Percentiles rank a stretch among this genome's conserved stretches.
Evolutionary conservation across 345 rosid species (phyloP).

Genomic region (Bruguiera parviflora): DNA sequence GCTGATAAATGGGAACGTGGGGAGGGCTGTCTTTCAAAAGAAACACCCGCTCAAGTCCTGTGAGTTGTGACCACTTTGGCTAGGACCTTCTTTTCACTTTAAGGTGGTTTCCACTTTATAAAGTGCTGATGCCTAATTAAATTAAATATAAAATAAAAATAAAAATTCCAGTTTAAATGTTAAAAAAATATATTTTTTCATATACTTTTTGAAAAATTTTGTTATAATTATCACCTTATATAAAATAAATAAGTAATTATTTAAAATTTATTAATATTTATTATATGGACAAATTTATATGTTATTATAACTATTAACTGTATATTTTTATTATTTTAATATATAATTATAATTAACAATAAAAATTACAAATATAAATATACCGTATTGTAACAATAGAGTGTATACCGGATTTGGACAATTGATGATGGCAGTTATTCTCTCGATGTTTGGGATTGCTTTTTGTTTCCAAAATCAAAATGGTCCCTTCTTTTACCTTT

Average conservation of each 20-base stretch:
- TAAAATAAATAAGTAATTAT: too few species aligned
- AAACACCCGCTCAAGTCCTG: constrained; percentile 51
- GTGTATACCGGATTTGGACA: constrained; percentile 10
- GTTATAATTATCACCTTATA: too few species aligned
- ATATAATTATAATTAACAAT: too few species aligned
- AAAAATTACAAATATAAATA: too few species aligned
- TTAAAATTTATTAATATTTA: too few species aligned
- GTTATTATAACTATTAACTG: too few species aligned
- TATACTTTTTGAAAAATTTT: too few species aligned
- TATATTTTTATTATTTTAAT: too few species aligned
- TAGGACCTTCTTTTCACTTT: constrained; percentile 30
- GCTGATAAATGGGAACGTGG: constrained; percentile 52
- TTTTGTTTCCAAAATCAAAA: constrained; percentile 26
- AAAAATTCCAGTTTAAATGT: too few species aligned
- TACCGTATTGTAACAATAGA: too few species aligned
- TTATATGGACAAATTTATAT: too few species aligned
- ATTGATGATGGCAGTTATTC: constrained; percentile 12
- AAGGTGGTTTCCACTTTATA: constrained; percentile 19
- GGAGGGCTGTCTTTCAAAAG: constrained; percentile 39
- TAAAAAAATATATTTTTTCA: too few species aligned
- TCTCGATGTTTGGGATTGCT: constrained; percentile 12
- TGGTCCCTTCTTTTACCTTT: constrained; percentile 21
- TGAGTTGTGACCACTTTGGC: constrained; percentile 35
- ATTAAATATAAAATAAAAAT: neutral
- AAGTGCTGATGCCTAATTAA: constrained; percentile 18